phyloP scores from a whole-genome alignment of 345 rosid genomes.

The Kernera saxatilis region DNA sequence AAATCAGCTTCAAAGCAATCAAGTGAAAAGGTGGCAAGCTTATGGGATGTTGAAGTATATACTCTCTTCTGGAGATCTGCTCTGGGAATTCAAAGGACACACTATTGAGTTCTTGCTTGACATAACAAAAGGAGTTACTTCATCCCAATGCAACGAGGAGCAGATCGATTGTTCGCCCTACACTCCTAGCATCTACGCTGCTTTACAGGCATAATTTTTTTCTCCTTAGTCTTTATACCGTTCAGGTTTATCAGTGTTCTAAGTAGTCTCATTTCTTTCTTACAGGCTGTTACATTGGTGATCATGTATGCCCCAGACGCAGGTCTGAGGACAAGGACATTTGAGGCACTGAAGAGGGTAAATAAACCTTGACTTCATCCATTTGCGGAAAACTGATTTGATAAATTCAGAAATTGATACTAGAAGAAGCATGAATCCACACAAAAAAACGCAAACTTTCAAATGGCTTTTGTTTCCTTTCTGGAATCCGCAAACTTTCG shows the following conservation, averaged over 20 bases:
- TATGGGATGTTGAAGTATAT: conserved; percentile 66
- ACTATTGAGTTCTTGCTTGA: conserved; percentile 59
- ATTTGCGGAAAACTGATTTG: not conserved
- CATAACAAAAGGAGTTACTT: conserved; percentile 42
- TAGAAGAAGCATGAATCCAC: not conserved
- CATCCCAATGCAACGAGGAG: conserved; percentile 31
- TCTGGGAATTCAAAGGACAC: conserved; percentile 67
- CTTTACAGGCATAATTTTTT: conserved; percentile 54
- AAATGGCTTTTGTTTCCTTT: not conserved
- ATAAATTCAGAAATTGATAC: not conserved
- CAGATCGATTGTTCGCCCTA: conserved; percentile 45
- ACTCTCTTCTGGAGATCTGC: conserved; percentile 47
- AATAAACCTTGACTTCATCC: not conserved
- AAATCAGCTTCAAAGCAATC: conserved; percentile 52
- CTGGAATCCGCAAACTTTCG: no score
- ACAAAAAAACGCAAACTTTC: not conserved
- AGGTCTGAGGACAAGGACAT: conserved; percentile 59
- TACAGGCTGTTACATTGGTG: conserved; percentile 53
- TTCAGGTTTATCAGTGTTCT: conserved; percentile 2
- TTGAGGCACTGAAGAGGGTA: conserved; percentile 71
- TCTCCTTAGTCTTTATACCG: conserved; percentile 1
- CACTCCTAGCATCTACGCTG: conserved; percentile 55
- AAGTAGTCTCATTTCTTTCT: conserved; percentile 9
- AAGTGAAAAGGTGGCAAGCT: conserved; percentile 69
- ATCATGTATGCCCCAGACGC: conserved; percentile 53